Conservation (phyloP, 441 rosid species). For the Corymbia calophylla region DNA sequence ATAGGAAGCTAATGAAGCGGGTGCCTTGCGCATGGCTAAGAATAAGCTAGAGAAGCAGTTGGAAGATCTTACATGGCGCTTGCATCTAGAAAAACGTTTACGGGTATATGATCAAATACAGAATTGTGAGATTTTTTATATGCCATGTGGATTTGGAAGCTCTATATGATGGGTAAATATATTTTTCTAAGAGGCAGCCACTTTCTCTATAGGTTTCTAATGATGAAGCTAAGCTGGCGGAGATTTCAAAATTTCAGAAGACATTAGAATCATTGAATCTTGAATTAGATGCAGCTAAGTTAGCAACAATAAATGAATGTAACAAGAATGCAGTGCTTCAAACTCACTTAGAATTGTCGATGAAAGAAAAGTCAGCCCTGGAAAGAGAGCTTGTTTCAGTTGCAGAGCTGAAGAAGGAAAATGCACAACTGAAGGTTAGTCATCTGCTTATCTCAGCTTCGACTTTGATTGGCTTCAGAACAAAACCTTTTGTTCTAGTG, state of each 20-base stretch:
- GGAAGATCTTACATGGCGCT: slow-evolving; percentile 92
- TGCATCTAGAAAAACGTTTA: slow-evolving; percentile 82
- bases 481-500: not conserved
- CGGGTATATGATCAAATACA: slow-evolving; percentile 40
- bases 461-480: not conserved
- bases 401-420: slow-evolving; percentile 71
- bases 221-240: slow-evolving; percentile 73
- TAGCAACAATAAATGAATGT: slow-evolving; percentile 82
- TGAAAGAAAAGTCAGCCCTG: slow-evolving; percentile 71
- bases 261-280: slow-evolving; percentile 69
- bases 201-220: slow-evolving; percentile 58
- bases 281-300: slow-evolving; percentile 89
- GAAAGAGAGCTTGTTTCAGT: slow-evolving; percentile 61
- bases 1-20: slow-evolving; percentile 93
- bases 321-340: slow-evolving; percentile 83
- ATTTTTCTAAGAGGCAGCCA: not conserved
- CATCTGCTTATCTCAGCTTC: not conserved
- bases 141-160: not conserved
- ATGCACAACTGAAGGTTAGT: slow-evolving; percentile 62
- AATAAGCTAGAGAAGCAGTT: slow-evolving; percentile 91
- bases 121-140: not conserved
- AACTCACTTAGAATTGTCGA: slow-evolving; percentile 68
- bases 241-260: slow-evolving; percentile 74
- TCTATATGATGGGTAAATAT: not conserved
- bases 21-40: slow-evolving; percentile 92